phyloP scores from a whole-genome alignment of 495 filamentous ascomycete species.

The Aspergillus mulundensis region DNA sequence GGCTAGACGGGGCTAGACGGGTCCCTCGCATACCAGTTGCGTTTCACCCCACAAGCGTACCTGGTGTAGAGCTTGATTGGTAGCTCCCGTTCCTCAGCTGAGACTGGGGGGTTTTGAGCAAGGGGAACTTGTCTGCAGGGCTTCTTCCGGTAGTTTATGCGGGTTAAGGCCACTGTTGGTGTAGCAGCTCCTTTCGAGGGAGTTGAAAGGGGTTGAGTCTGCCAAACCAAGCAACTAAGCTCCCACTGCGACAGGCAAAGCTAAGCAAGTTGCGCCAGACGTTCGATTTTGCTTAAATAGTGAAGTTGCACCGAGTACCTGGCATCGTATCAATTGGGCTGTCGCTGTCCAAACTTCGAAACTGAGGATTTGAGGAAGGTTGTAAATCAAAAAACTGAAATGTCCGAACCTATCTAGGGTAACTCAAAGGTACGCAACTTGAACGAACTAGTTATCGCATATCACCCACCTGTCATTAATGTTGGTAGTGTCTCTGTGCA shows the following conservation, averaged over 20 bases:
- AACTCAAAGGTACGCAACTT: too few species aligned
- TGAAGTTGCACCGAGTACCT: background rate
- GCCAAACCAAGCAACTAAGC: background rate
- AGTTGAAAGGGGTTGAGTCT: background rate
- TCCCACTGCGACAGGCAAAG: background rate
- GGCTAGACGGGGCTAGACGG: too few species aligned
- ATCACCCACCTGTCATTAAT: too few species aligned
- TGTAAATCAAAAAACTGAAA: too few species aligned
- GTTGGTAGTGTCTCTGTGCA: too few species aligned
- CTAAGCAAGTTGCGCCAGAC: background rate
- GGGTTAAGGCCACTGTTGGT: background rate
- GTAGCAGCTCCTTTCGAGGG: background rate
- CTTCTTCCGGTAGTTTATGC: background rate
- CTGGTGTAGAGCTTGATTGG: background rate
- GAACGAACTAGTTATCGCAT: too few species aligned
- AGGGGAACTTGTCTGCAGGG: background rate
- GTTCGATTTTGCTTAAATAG: background rate
- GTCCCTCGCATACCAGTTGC: background rate
- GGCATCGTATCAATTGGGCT: background rate
- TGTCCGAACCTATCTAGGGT: too few species aligned
- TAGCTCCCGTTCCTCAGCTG: background rate
- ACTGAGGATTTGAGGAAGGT: too few species aligned
- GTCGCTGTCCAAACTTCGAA: too few species aligned
- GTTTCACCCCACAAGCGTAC: background rate
- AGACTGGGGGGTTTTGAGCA: background rate